Evolutionary conservation across 192 early-diverging fungal species (phyloP), one percentile per base, ranked within the genome.

Genomic region (Gryganskiella cystojenkinii): DNA sequence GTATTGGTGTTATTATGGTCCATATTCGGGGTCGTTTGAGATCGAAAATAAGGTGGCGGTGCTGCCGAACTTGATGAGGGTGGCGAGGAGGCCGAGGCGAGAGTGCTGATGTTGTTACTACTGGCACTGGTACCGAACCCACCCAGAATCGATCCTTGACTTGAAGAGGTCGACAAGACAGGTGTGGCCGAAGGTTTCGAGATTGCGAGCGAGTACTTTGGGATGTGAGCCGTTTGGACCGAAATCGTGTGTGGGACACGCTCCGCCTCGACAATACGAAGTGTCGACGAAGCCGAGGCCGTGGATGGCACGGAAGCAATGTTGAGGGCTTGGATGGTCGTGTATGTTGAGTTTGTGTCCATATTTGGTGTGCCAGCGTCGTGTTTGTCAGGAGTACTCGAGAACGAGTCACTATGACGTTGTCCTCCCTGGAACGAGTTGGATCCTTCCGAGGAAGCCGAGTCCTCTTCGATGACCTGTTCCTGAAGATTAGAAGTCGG

Each of bases 381-480:
- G n/a, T n/a, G n/a, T n/a, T n/a, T n/a, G n/a, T n/a, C n/a, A n/a
- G n/a, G n/a, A n/a, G n/a, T n/a, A n/a, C n/a, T n/a, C n/a, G n/a
- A n/a, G n/a, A n/a, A n/a, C n/a, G n/a, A n/a, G n/a, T n/a, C 64
- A 4, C 58, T 65, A 30, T 57, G 17, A 7, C 35, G 31, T 5
- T 56, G 55, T 13, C 61, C 37, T 28, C 60, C 28, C 35, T 28
- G 31, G 28, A 45, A 62, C 17, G 72, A 62, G 5, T 35, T 42
- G 6, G 72, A 75, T 28, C 64, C 72, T 20, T 76, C 72, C 4
- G 72, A 76, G 13, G 64, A 76, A 4, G 51, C 54, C 14, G 51
- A 64, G 33, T 78, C 74, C 31, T 78, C 74, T 10, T 78, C 74
- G 15, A 78, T 78, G 31, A 59, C 34, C 10, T 78, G 74, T 2